Base-by-base conservation (phyloP, 495 filamentous ascomycete genomes). In the Daldinia grandis region DNA sequence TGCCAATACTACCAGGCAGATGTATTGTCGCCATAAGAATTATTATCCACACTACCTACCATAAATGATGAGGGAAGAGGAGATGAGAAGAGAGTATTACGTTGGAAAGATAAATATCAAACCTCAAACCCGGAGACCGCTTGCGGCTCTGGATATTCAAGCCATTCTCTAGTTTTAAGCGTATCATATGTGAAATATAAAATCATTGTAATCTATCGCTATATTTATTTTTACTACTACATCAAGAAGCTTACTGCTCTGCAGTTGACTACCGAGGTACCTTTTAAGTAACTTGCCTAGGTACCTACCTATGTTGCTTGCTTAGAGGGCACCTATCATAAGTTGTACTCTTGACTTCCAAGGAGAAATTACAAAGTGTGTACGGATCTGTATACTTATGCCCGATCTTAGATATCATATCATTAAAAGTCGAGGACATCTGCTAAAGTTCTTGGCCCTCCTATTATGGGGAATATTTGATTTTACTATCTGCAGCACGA, bases 81-180 rank as follows among this genome's bases (percentile, higher is more conserved):
- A 35, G 37, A 47, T n/a, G 40, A 12, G 58, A 28, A 51, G 44
- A 58, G 62, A 53, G 44, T 19, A 58, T 47, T 47, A 66, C 51
- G 25, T 62, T 58, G 58, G 57, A 57, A 66, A 70, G 53, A 70
- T 31, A 54, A 66, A 66, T 70, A 62, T 31, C 4, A 72, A 72
- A 53, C 49, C 9, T 31, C 4, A 72, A 72, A 53, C 49, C 9
- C 10, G 19, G 28, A 44, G 64, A 30, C 65, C 61, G 56, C 57
- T 58, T 62, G 44, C 25, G 65, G 56, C 57, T 53, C 50, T 14
- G 19, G 28, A 24, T 25, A 58, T 64, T 47, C 17, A 27, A 51
- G 24, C 14, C 15, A 44, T 25, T 28, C 31, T 19, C 25, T 24
- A 15, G 10, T 21, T 47, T 56, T 28, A 30, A 35, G 12, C 12